Conservation (phyloP, 2,329 filamentous ascomycete genomes). For the Aspergillus aculeatus region DNA sequence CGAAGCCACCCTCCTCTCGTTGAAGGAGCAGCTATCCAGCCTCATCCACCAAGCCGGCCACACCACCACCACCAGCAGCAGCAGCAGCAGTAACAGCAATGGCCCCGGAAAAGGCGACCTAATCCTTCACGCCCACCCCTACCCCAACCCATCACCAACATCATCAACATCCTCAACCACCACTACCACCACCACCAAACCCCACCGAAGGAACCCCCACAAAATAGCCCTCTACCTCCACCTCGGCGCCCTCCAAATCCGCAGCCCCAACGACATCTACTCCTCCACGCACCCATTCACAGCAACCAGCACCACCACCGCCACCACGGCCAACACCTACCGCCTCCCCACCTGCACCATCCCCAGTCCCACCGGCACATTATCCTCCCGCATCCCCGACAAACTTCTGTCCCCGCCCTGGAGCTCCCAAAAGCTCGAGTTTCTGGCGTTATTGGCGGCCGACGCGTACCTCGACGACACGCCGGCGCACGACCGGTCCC, state of each 20-base stretch:
- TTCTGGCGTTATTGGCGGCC: constrained; percentile 37
- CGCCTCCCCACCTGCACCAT: background rate
- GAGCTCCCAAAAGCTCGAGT: constrained; percentile 39
- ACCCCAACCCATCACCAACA: no score
- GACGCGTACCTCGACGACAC: constrained; percentile 42
- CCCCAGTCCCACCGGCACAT: constrained; percentile 19
- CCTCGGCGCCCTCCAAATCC: constrained; percentile 37
- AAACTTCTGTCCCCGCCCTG: constrained; percentile 40
- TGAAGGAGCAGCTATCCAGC: constrained; percentile 12
- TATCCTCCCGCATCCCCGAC: constrained; percentile 38
- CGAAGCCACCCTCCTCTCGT: constrained; percentile 23
- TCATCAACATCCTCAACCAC: no score
- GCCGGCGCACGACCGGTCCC: constrained; percentile 28
- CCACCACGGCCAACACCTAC: background rate
- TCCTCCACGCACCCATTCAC: constrained; percentile 34
- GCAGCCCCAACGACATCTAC: constrained; percentile 26
- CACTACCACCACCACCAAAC: constrained; percentile 3
- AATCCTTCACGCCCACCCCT: constrained; percentile 20
- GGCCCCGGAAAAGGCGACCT: constrained; percentile 32
- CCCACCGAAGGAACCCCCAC: constrained; percentile 1
- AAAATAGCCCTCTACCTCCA: constrained; percentile 41
- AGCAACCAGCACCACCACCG: constrained; percentile 24
- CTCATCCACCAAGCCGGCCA: constrained; percentile 15
- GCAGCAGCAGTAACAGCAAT: background rate
- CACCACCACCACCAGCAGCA: constrained; percentile 17